phyloP scores from a whole-genome alignment of 371 early-diverging fungal species.

The Coemansia sp. region DNA sequence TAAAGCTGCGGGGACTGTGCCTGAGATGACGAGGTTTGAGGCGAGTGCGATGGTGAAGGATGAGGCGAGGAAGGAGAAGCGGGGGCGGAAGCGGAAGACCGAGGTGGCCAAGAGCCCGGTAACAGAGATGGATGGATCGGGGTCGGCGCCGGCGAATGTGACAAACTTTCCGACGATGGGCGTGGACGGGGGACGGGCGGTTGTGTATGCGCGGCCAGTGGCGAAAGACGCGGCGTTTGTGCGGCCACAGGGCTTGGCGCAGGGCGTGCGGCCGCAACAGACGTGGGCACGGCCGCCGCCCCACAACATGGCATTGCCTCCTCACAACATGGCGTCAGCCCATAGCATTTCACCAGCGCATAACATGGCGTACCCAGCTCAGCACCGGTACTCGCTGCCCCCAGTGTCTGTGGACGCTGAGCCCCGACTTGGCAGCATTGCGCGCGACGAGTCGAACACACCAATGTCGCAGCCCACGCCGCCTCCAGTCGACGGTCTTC shows the following conservation, averaged over 20 bases:
- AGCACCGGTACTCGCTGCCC: constrained; percentile 4
- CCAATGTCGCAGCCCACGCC: constrained; percentile 50
- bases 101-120: constrained; percentile 11
- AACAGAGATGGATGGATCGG: background rate
- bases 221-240: background rate
- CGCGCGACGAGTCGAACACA: constrained; percentile 41
- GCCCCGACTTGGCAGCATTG: background rate
- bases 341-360: background rate
- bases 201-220: constrained; percentile 18
- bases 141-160: constrained; percentile 29
- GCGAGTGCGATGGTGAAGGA: constrained; percentile 1
- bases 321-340: background rate
- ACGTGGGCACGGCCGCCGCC: background rate
- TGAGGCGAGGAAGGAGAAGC: constrained; percentile 16
- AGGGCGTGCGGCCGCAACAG: background rate
- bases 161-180: constrained; percentile 42
- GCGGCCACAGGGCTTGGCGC: background rate
- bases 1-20: constrained; percentile 29
- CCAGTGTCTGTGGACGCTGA: background rate
- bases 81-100: constrained; percentile 43
- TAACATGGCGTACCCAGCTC: background rate
- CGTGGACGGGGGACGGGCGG: constrained; percentile 40
- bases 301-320: background rate
- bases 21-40: constrained; percentile 25
- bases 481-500: constrained; percentile 49